Percentiles rank a stretch among this genome's conserved stretches.
Evolutionary conservation across 768 basidiomycete genomes (phyloP).

Genomic region (Polyporus arcularius): DNA sequence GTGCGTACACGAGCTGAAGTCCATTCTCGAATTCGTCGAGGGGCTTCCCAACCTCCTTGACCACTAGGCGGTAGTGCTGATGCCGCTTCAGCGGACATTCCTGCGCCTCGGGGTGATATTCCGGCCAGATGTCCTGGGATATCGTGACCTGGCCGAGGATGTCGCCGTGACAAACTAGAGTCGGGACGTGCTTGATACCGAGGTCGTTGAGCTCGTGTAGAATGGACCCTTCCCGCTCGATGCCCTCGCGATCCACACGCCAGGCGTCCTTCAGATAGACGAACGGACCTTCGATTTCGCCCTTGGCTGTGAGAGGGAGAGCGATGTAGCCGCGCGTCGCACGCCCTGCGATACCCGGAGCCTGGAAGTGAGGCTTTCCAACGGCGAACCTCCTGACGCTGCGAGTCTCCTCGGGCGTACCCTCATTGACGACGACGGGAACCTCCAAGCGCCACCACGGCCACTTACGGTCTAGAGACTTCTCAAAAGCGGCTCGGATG

Average conservation of each 20-base stretch:
- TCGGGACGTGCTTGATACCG: neutral
- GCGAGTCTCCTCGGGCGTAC: neutral
- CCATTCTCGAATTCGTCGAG: neutral
- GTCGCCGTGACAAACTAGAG: neutral
- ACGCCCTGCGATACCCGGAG: neutral
- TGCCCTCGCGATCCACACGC: neutral
- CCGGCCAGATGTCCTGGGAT: neutral
- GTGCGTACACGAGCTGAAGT: neutral
- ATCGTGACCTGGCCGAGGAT: neutral
- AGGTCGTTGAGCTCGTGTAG: neutral
- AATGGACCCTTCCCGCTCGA: neutral
- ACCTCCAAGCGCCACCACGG: neutral
- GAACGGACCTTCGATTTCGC: neutral
- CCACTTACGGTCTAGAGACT: neutral
- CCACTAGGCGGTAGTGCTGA: constrained; percentile 3
- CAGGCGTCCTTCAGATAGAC: constrained; percentile 6
- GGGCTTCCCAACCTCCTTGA: constrained; percentile 3
- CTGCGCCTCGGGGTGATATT: neutral
- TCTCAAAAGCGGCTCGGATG: neutral
- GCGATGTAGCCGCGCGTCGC: constrained; percentile 4
- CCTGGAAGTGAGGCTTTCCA: neutral
- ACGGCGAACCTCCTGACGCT: neutral
- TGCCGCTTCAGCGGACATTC: constrained; percentile 1
- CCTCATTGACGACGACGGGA: neutral
- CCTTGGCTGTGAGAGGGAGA: neutral